A percentile compares a stretch with the other conserved stretches of the same genome.
Evolutionary conservation across 75 land plant species (phyloP).

Genomic region (Pinus tabuliformis): DNA sequence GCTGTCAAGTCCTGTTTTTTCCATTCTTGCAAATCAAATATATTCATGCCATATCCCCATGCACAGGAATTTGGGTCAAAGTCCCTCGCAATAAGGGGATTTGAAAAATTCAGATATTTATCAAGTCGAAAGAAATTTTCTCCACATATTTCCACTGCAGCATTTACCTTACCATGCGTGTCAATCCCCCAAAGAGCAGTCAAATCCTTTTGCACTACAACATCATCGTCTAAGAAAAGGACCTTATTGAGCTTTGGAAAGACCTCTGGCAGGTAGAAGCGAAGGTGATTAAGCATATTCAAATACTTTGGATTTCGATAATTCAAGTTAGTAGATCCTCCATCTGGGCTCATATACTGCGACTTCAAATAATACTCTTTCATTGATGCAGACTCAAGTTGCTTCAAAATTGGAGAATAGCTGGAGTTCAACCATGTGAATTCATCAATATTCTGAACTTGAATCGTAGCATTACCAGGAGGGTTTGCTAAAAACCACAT

Average conservation of each 20-base stretch:
- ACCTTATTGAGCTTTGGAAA: slow-evolving; percentile 63
- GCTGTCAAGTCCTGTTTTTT: slow-evolving; percentile 63
- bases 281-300: slow-evolving; percentile 52
- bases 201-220: slow-evolving; percentile 60
- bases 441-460: slow-evolving; percentile 66
- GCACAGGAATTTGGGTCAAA: slow-evolving; percentile 73
- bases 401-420: slow-evolving; percentile 67
- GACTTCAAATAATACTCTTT: slow-evolving; percentile 55
- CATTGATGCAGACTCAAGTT: slow-evolving; percentile 58
- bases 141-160: slow-evolving; percentile 65
- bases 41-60: slow-evolving; percentile 85
- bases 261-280: slow-evolving; percentile 67
- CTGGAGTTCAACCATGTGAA: slow-evolving; percentile 71
- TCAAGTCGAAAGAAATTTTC: slow-evolving; percentile 55
- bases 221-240: slow-evolving; percentile 62
- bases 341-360: slow-evolving; percentile 65
- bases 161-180: slow-evolving; percentile 57
- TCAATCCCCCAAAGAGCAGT: slow-evolving; percentile 51
- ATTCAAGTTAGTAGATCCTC: slow-evolving; percentile 35
- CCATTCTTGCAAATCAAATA: slow-evolving; percentile 72
- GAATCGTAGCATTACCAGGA: slow-evolving; percentile 59
- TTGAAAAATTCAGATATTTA: slow-evolving; percentile 65
- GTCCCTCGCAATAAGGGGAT: slow-evolving; percentile 55
- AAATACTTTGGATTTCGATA: too few species aligned
- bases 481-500: slow-evolving; percentile 81